These are phyloP conservation scores for Hanseniaspora vineae DNA, from an alignment of 805 yeast genomes.

Conservation along the genomic window DNA sequence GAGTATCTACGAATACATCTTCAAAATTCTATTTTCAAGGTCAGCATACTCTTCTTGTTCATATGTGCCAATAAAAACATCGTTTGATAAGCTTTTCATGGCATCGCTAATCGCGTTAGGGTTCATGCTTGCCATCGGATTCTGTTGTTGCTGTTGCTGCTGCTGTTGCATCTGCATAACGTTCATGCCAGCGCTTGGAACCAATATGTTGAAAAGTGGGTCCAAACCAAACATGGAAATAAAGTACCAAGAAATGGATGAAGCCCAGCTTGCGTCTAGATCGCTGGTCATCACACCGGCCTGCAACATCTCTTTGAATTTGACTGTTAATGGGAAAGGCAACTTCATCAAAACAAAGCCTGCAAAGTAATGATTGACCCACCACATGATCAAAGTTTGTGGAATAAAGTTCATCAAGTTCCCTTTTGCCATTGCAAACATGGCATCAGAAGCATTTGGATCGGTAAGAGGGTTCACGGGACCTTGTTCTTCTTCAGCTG, in stretches of 20 bases:
- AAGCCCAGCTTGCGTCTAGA: constrained; percentile 82
- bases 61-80: constrained; percentile 49
- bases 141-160: constrained; percentile 10
- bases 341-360: constrained; percentile 80
- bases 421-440: constrained; percentile 67
- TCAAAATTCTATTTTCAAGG: constrained; percentile 46
- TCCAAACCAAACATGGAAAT: constrained; percentile 74
- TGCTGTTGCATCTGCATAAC: constrained; percentile 18
- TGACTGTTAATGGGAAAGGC: constrained; percentile 83
- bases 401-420: constrained; percentile 79
- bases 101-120: constrained; percentile 19
- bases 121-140: constrained; percentile 29
- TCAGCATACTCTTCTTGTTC: constrained; percentile 38
- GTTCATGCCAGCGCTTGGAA: constrained; percentile 10
- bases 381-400: constrained; percentile 88
- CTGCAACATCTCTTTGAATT: constrained; percentile 88
- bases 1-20: constrained; percentile 6
- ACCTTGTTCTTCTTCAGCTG: constrained; percentile 6
- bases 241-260: constrained; percentile 92
- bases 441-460: constrained; percentile 55
- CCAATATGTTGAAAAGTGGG: constrained; percentile 58
- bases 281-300: constrained; percentile 75
- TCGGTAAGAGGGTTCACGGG: constrained; percentile 56
- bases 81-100: constrained; percentile 62
- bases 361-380: constrained; percentile 88